Conservation (phyloP, 306 rosid genomes). For the Cyclanthera cordifolia region DNA sequence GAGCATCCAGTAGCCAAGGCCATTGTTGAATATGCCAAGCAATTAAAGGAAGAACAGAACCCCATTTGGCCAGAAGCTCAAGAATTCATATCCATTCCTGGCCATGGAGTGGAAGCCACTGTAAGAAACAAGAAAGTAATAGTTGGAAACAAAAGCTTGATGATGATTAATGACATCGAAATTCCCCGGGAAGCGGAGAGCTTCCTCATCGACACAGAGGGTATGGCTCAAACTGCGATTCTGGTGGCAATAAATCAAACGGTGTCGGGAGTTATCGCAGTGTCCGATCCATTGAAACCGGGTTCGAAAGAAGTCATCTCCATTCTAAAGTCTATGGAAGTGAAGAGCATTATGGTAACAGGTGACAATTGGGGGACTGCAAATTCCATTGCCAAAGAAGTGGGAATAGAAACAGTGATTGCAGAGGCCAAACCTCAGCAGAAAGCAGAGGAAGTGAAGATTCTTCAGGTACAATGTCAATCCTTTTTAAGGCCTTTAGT, state of each 20-base stretch:
- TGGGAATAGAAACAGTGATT: constrained; percentile 52
- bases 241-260: constrained; percentile 44
- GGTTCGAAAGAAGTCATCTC: constrained; percentile 51
- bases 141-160: constrained; percentile 66
- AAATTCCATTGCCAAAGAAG: constrained; percentile 65
- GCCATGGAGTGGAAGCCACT: constrained; percentile 64
- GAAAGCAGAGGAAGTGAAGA: constrained; percentile 57
- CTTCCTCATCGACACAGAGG: constrained; percentile 50
- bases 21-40: constrained; percentile 59
- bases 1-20: constrained; percentile 86
- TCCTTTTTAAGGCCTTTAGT: not conserved
- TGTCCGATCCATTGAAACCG: constrained; percentile 75
- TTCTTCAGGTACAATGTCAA: constrained; percentile 39
- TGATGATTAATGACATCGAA: constrained; percentile 33
- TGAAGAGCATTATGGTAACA: constrained; percentile 64
- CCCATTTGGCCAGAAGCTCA: constrained; percentile 50
- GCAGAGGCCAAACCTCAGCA: constrained; percentile 71
- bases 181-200: constrained; percentile 45
- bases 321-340: constrained; percentile 64
- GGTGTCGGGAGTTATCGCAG: constrained; percentile 50
- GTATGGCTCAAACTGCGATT: constrained; percentile 58
- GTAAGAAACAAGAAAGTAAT: constrained; percentile 9
- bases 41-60: constrained; percentile 31
- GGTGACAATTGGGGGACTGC: constrained; percentile 95
- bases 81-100: constrained; percentile 52